Conservation (phyloP, 2,329 filamentous ascomycete genomes). For the Parafenestella ontariensis region DNA sequence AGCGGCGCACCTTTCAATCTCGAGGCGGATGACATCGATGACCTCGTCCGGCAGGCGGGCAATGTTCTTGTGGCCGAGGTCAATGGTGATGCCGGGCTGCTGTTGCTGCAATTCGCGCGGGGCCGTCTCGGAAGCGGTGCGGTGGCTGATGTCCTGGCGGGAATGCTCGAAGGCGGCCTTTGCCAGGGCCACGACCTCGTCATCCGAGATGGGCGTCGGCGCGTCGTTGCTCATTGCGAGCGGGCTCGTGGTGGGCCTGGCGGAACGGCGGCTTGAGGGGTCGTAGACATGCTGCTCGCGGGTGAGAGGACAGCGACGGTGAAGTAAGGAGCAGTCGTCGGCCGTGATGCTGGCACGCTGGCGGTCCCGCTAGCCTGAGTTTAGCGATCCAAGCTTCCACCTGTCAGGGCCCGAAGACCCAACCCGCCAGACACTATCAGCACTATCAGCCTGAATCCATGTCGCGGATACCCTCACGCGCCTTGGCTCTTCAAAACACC, state of each 20-base stretch:
- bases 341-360: neutral
- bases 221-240: slow-evolving; percentile 50
- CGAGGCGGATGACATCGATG: slow-evolving; percentile 75
- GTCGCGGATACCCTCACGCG: slow-evolving; percentile 8
- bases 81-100: slow-evolving; percentile 76
- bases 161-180: slow-evolving; percentile 72
- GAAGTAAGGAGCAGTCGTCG: slow-evolving; percentile 15
- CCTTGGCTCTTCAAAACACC: neutral
- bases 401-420: slow-evolving; percentile 13
- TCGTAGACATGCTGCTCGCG: slow-evolving; percentile 16
- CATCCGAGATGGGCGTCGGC: slow-evolving; percentile 60
- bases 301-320: slow-evolving; percentile 5
- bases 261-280: slow-evolving; percentile 10
- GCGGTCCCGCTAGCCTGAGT: slow-evolving; percentile 8
- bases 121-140: slow-evolving; percentile 61
- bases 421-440: slow-evolving; percentile 18
- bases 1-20: slow-evolving; percentile 69
- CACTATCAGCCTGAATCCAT: slow-evolving; percentile 10
- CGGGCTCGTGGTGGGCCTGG: slow-evolving; percentile 15
- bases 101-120: slow-evolving; percentile 63
- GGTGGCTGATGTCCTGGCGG: slow-evolving; percentile 66
- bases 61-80: slow-evolving; percentile 78
- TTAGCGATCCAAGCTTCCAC: slow-evolving; percentile 5
- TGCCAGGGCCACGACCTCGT: slow-evolving; percentile 70
- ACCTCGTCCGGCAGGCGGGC: slow-evolving; percentile 75